Evolutionary conservation across 2,329 filamentous ascomycete genomes (phyloP).

Genomic region (Trichoderma aggressivum): DNA sequence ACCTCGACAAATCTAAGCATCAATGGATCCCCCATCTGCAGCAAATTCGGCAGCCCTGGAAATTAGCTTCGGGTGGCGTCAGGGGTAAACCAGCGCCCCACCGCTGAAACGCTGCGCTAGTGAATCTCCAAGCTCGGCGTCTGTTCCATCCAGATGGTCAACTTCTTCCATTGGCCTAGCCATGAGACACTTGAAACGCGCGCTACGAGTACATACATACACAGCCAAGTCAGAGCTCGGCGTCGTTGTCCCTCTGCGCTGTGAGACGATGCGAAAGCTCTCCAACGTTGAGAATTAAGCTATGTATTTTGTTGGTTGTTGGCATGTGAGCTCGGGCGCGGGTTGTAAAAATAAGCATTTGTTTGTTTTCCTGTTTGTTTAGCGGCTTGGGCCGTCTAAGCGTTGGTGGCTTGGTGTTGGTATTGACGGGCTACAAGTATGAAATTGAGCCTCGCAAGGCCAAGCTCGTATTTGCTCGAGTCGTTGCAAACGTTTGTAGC

Average conservation of each 20-base stretch:
- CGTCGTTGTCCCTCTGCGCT: background rate
- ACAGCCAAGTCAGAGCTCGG: background rate
- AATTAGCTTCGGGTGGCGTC: constrained; percentile 16
- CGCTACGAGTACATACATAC: too few species aligned
- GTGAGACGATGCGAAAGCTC: background rate
- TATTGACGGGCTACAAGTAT: too few species aligned
- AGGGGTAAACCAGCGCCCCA: background rate
- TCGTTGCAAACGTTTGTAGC: background rate
- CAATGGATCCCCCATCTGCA: background rate
- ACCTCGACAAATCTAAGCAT: background rate
- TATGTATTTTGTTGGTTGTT: background rate
- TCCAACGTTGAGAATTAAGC: background rate
- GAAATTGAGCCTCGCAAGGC: background rate
- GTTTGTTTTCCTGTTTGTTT: background rate
- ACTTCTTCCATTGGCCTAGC: constrained; percentile 9
- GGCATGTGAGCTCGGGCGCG: background rate
- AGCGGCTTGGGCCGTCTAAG: background rate
- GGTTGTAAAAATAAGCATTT: background rate
- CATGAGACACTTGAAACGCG: constrained; percentile 13
- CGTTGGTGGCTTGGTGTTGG: background rate
- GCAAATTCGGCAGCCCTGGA: constrained; percentile 4
- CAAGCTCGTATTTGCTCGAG: background rate
- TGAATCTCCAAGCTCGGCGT: constrained; percentile 7
- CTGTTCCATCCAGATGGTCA: constrained; percentile 13
- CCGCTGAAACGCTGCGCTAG: constrained; percentile 14